phyloP scores from a whole-genome alignment of 257 asterid genomes.

The Solanum bukasovii region DNA sequence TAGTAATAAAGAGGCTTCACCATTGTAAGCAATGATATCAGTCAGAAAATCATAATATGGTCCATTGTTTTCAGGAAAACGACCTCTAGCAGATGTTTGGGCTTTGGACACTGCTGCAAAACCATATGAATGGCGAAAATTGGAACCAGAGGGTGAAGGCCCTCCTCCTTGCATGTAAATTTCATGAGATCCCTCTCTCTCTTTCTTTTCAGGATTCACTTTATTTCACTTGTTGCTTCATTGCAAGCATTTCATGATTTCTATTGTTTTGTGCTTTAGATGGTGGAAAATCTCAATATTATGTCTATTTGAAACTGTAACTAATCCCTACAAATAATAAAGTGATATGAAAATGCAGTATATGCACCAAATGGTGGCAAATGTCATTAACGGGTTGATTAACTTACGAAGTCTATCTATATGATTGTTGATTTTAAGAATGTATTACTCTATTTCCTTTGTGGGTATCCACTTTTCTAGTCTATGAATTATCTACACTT shows the following conservation, averaged over 20 bases:
- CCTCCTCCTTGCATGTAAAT: conserved; percentile 99
- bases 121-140: conserved; percentile 98
- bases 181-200: not conserved
- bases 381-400: not conserved
- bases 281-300: not conserved
- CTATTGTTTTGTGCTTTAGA: not conserved
- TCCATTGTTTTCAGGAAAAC: conserved; percentile 55
- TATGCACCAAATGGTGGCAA: not conserved
- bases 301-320: not conserved
- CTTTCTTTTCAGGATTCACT: not conserved
- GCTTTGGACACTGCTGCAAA: conserved; percentile 99
- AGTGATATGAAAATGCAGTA: not conserved
- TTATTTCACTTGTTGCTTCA: not conserved
- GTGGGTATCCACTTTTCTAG: not conserved
- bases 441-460: not conserved
- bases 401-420: not conserved
- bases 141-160: conserved; percentile 99
- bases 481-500: not conserved
- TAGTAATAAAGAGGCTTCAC: conserved; percentile 14
- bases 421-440: not conserved
- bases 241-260: not conserved
- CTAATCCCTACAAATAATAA: not conserved
- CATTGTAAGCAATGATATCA: not conserved
- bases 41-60: conserved; percentile 9
- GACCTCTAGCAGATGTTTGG: conserved; percentile 99